Evolutionary conservation across 1,139 yeast genomes (phyloP).

Genomic region (Scheffersomyces illinoinensis): DNA sequence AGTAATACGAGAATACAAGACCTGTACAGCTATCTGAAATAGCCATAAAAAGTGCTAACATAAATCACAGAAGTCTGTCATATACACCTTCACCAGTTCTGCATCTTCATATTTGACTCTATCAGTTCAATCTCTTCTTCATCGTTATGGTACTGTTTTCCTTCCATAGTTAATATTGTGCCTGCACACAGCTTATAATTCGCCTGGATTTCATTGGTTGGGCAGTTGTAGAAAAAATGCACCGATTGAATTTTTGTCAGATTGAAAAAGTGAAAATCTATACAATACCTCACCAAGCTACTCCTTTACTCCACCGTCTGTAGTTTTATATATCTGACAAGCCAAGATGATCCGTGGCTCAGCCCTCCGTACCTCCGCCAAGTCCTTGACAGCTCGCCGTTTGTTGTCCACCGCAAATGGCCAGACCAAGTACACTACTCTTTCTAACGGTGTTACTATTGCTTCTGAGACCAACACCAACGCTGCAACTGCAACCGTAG

Average conservation of each 20-base stretch:
- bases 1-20: neutral
- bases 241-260: conserved; percentile 1
- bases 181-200: conserved; percentile 12
- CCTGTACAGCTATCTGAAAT: neutral
- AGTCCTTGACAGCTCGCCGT: conserved; percentile 48
- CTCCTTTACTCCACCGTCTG: neutral
- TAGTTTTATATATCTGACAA: neutral
- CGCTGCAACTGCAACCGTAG: conserved; percentile 61
- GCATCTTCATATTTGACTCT: neutral
- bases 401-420: conserved; percentile 58
- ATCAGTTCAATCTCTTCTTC: neutral
- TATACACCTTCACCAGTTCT: neutral
- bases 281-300: conserved; percentile 7
- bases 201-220: conserved; percentile 15
- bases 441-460: conserved; percentile 70
- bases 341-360: conserved; percentile 40
- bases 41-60: neutral
- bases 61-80: neutral
- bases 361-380: conserved; percentile 32
- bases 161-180: neutral
- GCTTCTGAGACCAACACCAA: conserved; percentile 65
- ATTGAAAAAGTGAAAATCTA: neutral
- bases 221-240: conserved; percentile 7
- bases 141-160: neutral
- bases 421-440: conserved; percentile 66